Evolutionary conservation across 805 yeast genomes (phyloP), one percentile per base, ranked within the genome.

Genomic region (Hanseniaspora lachancei): DNA sequence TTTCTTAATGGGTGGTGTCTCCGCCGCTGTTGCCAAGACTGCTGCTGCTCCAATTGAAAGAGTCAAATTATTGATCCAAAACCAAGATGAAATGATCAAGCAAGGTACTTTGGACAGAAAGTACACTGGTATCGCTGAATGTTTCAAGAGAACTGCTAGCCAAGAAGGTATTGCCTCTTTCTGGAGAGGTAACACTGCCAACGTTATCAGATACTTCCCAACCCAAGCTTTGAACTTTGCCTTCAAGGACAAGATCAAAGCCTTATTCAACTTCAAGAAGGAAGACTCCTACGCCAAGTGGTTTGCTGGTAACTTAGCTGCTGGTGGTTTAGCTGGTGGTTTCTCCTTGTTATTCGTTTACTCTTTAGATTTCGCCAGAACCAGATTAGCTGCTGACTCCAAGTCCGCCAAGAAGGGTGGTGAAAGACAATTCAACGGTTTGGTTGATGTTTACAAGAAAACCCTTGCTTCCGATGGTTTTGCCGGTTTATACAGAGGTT

Each of bases 121-220:
- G 72, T 89, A 89, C 83, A 81, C 76, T 64, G 97, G 97, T 86
- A 89, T 89, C 63, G 76, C 66, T 61, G 97, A 89, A 71, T 87
- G 96, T 79, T 89, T 89, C 95, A 81, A 72, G 69, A 86, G 96
- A 81, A 89, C 97, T 66, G 84, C 89, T 63, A 84, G 86, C 66
- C 87, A 84, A 66, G 97, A 89, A 79, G 97, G 97, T 82, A 69
- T 86, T 62, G 79, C 76, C 64, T 77, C 97, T 62, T 88, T 89
- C 91, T 89, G 97, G 97, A 85, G 96, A 85, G 97, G 97, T 82
- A 89, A 89, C 89, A 89, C 96, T 64, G 97, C 97, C 70, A 89
- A 89, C 77, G 97, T 89, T 73, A 84, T 89, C 79, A 86, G 97
- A 81, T 89, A 89, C 83, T 89, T 89, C 95, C 97, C 97, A 75